Base-by-base conservation (phyloP, 208 protist species). In the Wallacemonas sp. region DNA sequence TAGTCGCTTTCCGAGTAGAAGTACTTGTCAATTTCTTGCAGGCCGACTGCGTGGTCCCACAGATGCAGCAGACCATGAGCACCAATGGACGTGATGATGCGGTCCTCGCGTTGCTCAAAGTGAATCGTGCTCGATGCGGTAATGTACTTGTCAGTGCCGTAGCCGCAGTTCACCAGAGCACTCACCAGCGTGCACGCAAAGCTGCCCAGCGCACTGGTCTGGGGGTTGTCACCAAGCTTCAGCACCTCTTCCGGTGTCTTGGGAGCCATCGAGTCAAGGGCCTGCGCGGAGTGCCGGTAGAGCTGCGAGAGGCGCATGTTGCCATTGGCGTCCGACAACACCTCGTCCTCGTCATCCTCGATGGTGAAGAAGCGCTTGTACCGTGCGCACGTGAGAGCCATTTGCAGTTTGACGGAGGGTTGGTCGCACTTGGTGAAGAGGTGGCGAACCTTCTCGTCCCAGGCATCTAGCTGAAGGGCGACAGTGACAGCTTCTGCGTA, bases 201-300 rank as follows among this genome's bases (percentile, higher is more conserved):
- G 79, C 99, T 99, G 60, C 97, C 81, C 60, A 74, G 74, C 28
- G 73, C 70, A 55, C 77, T 56, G 61, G 64, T 38, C n/a, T 34
- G 30, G 73, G 47, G 82, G 30, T 80, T 79, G n/a, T 93, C 62
- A 47, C 93, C 80, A 22, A 81, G 88, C 86, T 99, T 99, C 79
- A 99, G 99, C 27, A 99, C 93, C 49, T 99, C 98, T 53, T 99
- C 97, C 5, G 98, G 96, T 2, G 85, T 82, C 88, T 99, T 99
- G 15, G 98, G 91, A 14, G 98, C 97, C 69, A 97, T 79, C 17
- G 98, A 85, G 56, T 99, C 98, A 34, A 99, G 80, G 44, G 97
- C 88, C 56, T 91, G 76, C 0, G 94, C 98, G 19, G 98, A 86
- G 55, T 93, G 75, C 24, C 96, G 87, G 83, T 98, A 99, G 45